Percentiles rank a stretch among this genome's conserved stretches.
Evolutionary conservation across 2,329 filamentous ascomycete species (phyloP).

Genomic region (Cladophialophora immunda): DNA sequence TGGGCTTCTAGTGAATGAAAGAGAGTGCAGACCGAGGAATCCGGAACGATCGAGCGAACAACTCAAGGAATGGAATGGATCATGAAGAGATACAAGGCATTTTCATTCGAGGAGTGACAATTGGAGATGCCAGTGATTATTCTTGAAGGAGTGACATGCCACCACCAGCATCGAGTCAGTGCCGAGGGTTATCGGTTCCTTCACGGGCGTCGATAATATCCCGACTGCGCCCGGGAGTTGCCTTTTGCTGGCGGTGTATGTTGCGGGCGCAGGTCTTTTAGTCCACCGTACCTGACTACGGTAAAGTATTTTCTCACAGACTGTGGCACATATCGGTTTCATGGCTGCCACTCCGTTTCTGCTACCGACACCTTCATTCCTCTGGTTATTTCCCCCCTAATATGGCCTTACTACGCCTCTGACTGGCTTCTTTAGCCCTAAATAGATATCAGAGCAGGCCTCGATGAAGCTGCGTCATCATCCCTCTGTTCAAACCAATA

Average conservation of each 20-base stretch:
- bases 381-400: too few relatives aligned
- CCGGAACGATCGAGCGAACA: not conserved
- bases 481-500: not conserved
- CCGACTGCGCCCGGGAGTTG: not conserved
- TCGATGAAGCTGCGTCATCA: not conserved
- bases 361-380: too few relatives aligned
- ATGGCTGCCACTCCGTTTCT: too few relatives aligned
- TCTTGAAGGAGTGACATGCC: not conserved
- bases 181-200: not conserved
- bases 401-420: not conserved
- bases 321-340: too few relatives aligned
- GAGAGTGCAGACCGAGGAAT: not conserved
- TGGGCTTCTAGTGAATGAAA: not conserved
- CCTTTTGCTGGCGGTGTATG: not conserved
- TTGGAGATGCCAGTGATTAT: not conserved
- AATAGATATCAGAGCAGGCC: not conserved
- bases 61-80: not conserved
- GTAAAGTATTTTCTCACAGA: not conserved
- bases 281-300: not conserved
- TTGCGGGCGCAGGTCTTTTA: not conserved
- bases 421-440: not conserved
- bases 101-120: not conserved
- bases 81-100: not conserved
- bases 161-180: constrained; percentile 5
- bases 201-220: not conserved